Conservation (phyloP, 148 eudicot species). For the Amaranthus hypochondriacus region DNA sequence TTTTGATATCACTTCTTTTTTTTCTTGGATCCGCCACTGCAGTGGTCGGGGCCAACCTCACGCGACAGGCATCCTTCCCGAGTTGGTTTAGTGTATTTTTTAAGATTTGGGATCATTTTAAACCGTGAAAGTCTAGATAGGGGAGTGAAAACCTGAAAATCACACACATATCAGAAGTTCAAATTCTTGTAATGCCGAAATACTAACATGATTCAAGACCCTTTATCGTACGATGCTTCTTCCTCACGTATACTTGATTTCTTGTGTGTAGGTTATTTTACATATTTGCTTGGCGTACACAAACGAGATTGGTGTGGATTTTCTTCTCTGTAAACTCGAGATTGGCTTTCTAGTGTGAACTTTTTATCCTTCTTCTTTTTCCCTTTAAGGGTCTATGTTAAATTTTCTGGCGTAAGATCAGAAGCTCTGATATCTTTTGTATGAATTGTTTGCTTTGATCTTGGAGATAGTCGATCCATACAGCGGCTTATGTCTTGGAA, state of each 20-base stretch:
- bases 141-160: no score
- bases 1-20: no score
- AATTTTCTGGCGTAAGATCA: slow-evolving; percentile 23
- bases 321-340: slow-evolving; percentile 21
- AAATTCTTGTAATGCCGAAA: no score
- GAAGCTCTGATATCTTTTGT: slow-evolving; percentile 15
- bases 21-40: no score
- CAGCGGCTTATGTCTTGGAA: slow-evolving; percentile 9
- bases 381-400: slow-evolving; percentile 16
- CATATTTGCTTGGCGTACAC: slow-evolving; percentile 13
- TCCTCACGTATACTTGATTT: not conserved
- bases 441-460: slow-evolving; percentile 25
- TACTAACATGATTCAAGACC: no score
- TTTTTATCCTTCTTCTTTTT: slow-evolving; percentile 15
- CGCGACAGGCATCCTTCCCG: no score
- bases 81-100: no score
- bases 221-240: not conserved
- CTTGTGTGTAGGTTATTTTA: slow-evolving; percentile 27
- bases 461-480: slow-evolving; percentile 12
- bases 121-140: no score
- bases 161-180: no score
- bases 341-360: slow-evolving; percentile 28
- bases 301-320: slow-evolving; percentile 29
- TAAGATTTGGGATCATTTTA: no score
- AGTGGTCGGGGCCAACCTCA: no score